Evolutionary conservation across 441 rosid genomes (phyloP), one percentile per base, ranked within the genome.

Genomic region (Metrosideros polymorpha): DNA sequence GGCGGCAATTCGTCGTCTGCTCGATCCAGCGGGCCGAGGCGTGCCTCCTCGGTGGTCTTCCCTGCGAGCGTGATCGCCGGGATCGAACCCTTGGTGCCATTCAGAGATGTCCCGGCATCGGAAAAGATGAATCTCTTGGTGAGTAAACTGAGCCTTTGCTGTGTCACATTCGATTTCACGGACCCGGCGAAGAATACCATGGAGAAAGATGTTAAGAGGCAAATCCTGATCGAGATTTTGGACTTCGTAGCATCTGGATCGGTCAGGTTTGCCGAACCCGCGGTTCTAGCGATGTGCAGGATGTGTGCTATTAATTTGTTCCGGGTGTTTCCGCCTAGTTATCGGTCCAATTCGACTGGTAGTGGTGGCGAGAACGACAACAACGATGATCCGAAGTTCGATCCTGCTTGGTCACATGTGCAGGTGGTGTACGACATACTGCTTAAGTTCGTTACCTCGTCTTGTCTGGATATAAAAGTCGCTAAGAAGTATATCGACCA

Each of bases 361-460:
- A 84, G 84, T 24, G 87, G 87, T 53, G 85, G 89, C 43, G 96
- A 93, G 17, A 94, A 93, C 57, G 92, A 93, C 54, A 95, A 95
- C 82, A 94, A 91, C 25, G 98, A 95, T 35, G 98, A 96, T 63
- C 98, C 96, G 0, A 89, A 91, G 92, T 95, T 96, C 14, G 97
- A 95, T 87, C 98, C 98, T 18, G 94, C 97, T 7, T 96, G 99
- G 99, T 95, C 97, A 39, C 98, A 95, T 91, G 90, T 96, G 92
- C 97, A 96, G 84, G 93, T 95, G 82, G 97, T 96, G 66, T 95
- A 96, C 76, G 99, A 96, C 86, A 89, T 96, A 90, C 56, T 96
- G 87, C 96, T 95, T 35, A 95, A 94, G 92, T 96, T 96, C 53
- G 91, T 96, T 49, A 95, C 91, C 29, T 95, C 97, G 39, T 85